Conservation (phyloP, 495 filamentous ascomycete species). For the Lophiotrema nucula region DNA sequence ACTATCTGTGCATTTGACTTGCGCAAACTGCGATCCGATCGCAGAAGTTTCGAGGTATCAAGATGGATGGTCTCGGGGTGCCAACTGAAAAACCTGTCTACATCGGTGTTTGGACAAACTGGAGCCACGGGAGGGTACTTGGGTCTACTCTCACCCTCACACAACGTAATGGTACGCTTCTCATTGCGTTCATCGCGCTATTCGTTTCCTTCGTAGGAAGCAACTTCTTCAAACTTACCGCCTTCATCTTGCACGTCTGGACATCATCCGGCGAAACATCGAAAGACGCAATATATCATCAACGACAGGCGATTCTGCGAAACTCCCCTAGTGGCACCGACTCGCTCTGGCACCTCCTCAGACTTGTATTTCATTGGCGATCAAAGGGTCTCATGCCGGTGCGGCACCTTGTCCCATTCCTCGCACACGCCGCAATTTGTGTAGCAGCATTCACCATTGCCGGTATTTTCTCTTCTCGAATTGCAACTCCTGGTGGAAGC, state of each 20-base stretch:
- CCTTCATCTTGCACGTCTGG: background rate
- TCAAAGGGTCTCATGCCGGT: no score
- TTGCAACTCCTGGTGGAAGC: background rate
- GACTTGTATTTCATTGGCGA: background rate
- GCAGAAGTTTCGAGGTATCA: background rate
- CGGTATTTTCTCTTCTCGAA: background rate
- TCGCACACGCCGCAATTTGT: background rate
- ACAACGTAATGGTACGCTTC: background rate
- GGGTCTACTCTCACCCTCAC: conserved; percentile 1
- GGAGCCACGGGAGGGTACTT: background rate
- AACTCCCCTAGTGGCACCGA: background rate
- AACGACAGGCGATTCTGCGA: conserved; percentile 6
- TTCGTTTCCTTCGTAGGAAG: background rate
- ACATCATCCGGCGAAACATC: background rate
- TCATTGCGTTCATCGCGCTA: conserved; percentile 11
- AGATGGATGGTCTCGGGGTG: background rate
- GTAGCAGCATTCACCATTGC: background rate
- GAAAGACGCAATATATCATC: background rate
- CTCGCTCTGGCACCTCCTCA: background rate
- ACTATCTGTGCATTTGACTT: no score
- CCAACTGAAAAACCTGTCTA: background rate
- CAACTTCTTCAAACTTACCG: background rate
- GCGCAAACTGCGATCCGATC: no score
- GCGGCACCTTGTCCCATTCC: background rate
- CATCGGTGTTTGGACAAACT: conserved; percentile 3